phyloP scores from a whole-genome alignment of 257 asterid genomes.

The Fraxinus cuspidata region DNA sequence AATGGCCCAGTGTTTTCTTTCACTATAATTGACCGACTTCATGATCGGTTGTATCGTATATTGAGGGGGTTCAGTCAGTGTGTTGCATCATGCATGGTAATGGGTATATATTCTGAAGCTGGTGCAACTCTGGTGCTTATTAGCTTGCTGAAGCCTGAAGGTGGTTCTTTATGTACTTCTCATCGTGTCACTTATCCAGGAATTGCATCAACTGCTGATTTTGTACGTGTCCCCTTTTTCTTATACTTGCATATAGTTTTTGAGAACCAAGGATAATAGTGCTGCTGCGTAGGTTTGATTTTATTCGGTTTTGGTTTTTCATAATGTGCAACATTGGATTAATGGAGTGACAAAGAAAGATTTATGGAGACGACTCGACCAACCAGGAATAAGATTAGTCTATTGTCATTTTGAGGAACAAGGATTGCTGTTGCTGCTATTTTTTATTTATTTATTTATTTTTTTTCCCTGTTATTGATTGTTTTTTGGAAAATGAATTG shows the following conservation, averaged over 20 bases:
- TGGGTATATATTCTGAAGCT: neutral
- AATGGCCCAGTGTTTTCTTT: neutral
- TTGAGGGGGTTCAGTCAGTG: neutral
- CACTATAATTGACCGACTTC: neutral
- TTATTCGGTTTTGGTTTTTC: neutral
- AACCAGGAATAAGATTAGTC: neutral
- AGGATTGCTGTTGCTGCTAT: neutral
- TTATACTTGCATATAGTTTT: neutral
- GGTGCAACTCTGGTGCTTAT: neutral
- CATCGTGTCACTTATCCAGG: neutral
- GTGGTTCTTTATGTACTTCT: neutral
- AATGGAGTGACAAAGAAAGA: neutral
- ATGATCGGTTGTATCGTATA: neutral
- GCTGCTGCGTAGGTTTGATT: neutral
- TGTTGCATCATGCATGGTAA: neutral
- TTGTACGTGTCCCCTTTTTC: neutral
- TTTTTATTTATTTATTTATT: neutral
- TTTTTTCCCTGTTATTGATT: neutral
- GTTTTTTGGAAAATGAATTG: neutral
- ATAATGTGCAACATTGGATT: neutral
- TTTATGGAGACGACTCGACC: neutral
- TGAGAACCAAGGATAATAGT: neutral
- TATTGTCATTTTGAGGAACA: neutral
- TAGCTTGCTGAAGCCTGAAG: neutral
- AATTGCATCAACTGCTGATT: neutral